These are phyloP conservation scores for Trichoderma sp. DNA, from an alignment of 2,329 filamentous ascomycete species.

Conservation along the genomic window DNA sequence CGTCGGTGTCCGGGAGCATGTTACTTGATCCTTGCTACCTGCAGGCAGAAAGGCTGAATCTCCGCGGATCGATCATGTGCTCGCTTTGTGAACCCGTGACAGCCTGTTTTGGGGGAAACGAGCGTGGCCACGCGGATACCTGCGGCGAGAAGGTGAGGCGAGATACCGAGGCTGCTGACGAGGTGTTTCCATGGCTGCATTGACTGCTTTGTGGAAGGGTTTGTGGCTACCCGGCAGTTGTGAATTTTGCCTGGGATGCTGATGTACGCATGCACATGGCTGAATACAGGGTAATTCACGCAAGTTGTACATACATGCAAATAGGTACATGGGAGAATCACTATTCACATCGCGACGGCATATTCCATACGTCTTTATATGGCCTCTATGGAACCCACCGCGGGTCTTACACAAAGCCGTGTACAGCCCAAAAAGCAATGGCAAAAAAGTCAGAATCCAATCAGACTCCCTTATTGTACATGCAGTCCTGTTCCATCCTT, in stretches of 20 bases:
- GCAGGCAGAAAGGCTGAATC: not conserved
- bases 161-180: not conserved
- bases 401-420: not conserved
- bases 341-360: not conserved
- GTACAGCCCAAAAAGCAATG: not conserved
- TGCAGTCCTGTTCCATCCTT: not conserved
- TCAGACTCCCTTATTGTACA: not conserved
- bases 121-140: slow-evolving; percentile 2
- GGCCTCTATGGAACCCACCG: not conserved
- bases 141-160: not conserved
- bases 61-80: slow-evolving; percentile 9
- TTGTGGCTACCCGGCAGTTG: not conserved
- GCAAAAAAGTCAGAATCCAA: not conserved
- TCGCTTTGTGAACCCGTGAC: slow-evolving; percentile 1
- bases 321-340: too few species aligned
- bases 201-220: too few species aligned
- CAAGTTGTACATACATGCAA: not conserved
- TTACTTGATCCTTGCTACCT: not conserved
- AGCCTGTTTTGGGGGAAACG: not conserved
- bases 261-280: not conserved
- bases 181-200: not conserved
- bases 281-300: not conserved
- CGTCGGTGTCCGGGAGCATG: not conserved
- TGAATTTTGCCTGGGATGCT: not conserved
- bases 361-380: not conserved